These are phyloP conservation scores for Fusarium globosum DNA, from an alignment of 2,329 filamentous ascomycete genomes.

Conservation along the genomic window DNA sequence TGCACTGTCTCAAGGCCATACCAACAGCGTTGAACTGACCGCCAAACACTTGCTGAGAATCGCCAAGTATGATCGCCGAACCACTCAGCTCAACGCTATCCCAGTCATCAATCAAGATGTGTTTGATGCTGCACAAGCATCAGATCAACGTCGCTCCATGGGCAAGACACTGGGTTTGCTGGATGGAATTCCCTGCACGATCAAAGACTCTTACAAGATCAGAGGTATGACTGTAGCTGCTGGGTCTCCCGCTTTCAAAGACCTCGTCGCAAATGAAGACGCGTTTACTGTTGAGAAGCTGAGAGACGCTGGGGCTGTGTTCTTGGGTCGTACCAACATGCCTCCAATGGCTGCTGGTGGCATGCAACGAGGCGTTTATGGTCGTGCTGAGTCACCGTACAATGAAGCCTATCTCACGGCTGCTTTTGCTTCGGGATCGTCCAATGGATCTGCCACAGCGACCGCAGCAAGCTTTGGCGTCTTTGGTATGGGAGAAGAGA, in stretches of 20 bases:
- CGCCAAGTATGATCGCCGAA: slow-evolving; percentile 2
- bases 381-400: slow-evolving; percentile 3
- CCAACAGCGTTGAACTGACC: slow-evolving; percentile 1
- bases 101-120: neutral
- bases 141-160: neutral
- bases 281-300: slow-evolving; percentile 58
- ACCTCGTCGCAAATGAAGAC: slow-evolving; percentile 62
- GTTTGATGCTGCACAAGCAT: neutral
- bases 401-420: neutral
- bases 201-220: slow-evolving; percentile 69
- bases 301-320: neutral
- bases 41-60: slow-evolving; percentile 2
- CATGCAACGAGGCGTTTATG: slow-evolving; percentile 2
- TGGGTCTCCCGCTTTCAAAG: slow-evolving; percentile 65
- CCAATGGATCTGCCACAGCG: neutral
- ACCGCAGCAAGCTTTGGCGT: neutral
- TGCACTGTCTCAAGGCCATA: neutral
- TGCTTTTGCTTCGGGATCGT: slow-evolving; percentile 1
- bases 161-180: neutral
- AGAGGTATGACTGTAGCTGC: slow-evolving; percentile 63
- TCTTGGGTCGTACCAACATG: slow-evolving; percentile 4
- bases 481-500: neutral
- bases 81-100: neutral
- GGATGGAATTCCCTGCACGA: slow-evolving; percentile 46
- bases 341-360: slow-evolving; percentile 7